Base-by-base conservation (phyloP, 2,329 filamentous ascomycete genomes). In the Cytospora leucostoma region DNA sequence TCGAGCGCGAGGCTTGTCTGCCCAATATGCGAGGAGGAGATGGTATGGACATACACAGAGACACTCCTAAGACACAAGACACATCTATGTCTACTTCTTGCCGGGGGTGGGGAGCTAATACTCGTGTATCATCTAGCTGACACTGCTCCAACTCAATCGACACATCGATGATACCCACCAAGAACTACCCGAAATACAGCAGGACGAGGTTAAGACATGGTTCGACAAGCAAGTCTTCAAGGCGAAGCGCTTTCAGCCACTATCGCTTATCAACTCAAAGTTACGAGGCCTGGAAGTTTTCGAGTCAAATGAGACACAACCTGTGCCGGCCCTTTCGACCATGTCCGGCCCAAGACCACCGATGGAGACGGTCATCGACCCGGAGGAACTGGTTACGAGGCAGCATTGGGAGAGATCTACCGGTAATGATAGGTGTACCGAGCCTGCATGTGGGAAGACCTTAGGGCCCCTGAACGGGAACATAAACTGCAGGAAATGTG, bases 1-100 rank as follows among this genome's bases (percentile, higher is more conserved):
- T 79, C 86, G 61, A 85, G 84, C 68, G 85, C 85, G 68, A 85
- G 85, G 75, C 86, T 99, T 64, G 87, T 94, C 61, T 99, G 95
- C 75, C 95, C 95, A n/a, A 99, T 99, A 73, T 99, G 95, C 77
- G 93, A 88, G 70, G 96, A 98, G 78, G 93, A 97, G 76, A 99
- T 99, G 95, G 93, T 95, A 79, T 55, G 55, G 37, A 50, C 32
- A 32, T 12, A 37, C 38, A 32, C 32, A 11, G 11, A 8, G 19
- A 19, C 17, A 33, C 7, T n/a, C 37, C 21, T 10, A 10, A 37
- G 8, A 10, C 7, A 7, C 35, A 37, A 47, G 2, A 44, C 17
- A 44, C 6, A 44, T 19, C n/a, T 44, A 7, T 47, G 11, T 19
- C n/a, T 47, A 47, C 44, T 47, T 47, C 4, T n/a, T n/a, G 17